These are phyloP conservation scores for Yamadazyma trypodendri DNA, from an alignment of 1,139 yeast species.

Conservation along the genomic window DNA sequence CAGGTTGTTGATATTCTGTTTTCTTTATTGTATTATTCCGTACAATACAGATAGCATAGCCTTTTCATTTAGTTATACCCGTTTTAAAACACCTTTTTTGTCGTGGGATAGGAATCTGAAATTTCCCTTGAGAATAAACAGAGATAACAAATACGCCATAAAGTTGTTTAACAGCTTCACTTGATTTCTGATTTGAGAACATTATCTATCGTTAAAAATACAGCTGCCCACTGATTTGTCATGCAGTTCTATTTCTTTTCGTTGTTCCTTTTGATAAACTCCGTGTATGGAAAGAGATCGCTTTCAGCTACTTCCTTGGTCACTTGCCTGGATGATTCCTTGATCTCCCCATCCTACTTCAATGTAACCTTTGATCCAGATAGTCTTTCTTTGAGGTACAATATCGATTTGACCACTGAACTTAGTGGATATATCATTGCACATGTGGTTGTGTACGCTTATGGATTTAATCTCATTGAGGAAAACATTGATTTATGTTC, in stretches of 20 bases:
- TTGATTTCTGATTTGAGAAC: background rate
- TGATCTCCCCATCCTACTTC: constrained; percentile 62
- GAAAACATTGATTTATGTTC: constrained; percentile 54
- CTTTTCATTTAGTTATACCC: no score
- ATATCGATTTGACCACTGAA: constrained; percentile 61
- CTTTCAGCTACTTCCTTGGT: constrained; percentile 67
- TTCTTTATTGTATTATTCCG: background rate
- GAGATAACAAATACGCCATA: no score
- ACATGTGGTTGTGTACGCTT: constrained; percentile 66
- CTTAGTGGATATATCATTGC: constrained; percentile 59
- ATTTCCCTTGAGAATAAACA: background rate
- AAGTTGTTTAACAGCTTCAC: background rate
- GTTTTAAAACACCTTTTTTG: no score
- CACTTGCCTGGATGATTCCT: constrained; percentile 69
- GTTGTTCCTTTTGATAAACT: constrained; percentile 1
- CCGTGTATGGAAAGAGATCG: constrained; percentile 30
- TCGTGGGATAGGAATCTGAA: no score
- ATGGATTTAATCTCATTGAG: constrained; percentile 65
- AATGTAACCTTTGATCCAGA: constrained; percentile 70
- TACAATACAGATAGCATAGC: no score
- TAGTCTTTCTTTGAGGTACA: constrained; percentile 56
- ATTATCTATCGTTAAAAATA: background rate
- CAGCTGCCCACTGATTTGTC: background rate
- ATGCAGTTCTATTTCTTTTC: background rate
- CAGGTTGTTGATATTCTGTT: background rate